Base-by-base conservation (phyloP, 1,139 yeast genomes). In the Yamadazyma epiphylla region DNA sequence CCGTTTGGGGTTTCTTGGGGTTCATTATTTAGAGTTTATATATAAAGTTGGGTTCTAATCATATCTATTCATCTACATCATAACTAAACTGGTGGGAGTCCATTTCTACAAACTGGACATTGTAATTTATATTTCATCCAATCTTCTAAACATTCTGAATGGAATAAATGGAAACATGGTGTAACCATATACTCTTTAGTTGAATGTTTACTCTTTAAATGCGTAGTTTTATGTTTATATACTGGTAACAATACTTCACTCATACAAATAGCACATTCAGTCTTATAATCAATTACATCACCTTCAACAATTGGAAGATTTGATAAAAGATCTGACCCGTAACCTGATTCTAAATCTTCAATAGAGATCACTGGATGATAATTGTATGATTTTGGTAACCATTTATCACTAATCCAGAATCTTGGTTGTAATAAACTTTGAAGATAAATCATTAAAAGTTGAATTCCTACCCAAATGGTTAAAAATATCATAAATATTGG, bases 51-150 rank as follows among this genome's bases (percentile, higher is more conserved):
- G n/a, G n/a, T n/a, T n/a, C n/a, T n/a, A n/a, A n/a, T n/a, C n/a
- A n/a, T n/a, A n/a, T n/a, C n/a, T n/a, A n/a, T n/a, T n/a, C n/a
- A n/a, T n/a, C n/a, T n/a, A n/a, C n/a, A n/a, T n/a, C n/a, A n/a
- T n/a, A n/a, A n/a, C n/a, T 26, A 42, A 19, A 41, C 38, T 1
- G 96, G 96, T 1, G 96, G 96, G 27, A 89, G 62, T 15, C 87
- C 77, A 38, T 78, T 78, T 46, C 97, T 71, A 56, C 97, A 89
- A 3, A 88, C 94, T 0, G 97, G 97, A 58, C 97, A 89, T 49
- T 88, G 96, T 30, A 89, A 58, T 47, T 89, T 84, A 48, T 87
- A 83, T 54, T 82, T 76, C 96, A 89, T 87, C 97, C 97, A 89
- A 43, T 74, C 78, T 49, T 86, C 95, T 44, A 89, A 63, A 59